Base-by-base conservation (phyloP, 345 rosid genomes). In the Salix dunnii region DNA sequence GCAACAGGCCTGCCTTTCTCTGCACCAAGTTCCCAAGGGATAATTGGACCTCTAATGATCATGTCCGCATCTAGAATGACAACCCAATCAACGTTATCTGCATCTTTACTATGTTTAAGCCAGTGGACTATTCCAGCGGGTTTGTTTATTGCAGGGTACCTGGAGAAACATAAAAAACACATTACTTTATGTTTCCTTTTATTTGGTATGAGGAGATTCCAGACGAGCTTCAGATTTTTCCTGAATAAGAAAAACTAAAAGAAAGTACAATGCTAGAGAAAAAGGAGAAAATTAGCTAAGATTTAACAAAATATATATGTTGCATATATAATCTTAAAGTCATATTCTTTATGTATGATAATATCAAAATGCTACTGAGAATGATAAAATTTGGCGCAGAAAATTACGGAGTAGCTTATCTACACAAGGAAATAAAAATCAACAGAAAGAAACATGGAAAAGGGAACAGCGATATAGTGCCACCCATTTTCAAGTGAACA, bases 131-230 rank as follows among this genome's bases (percentile, higher is more conserved):
- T 82, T 82, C 97, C 99, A 36, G 95, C 98, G 25, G 99, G 99
- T 84, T 96, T 93, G 83, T 94, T 96, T 76, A 96, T 93, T 38
- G 98, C 98, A 58, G 99, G 98, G 81, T 96, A 94, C 99, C 99
- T 92, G 76, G 81, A 76, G 61, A 74, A 62, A 23, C 67, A 38
- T 8, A 35, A 27, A 58, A 48, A 68, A 62, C 25, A 23, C n/a
- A 6, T 71, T 55, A 46, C 58, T 51, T 62, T 23, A 20, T 25
- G 55, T 43, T 62, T 74, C 60, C 30, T 42, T 55, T 51, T 43
- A 33, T 58, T 23, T 53, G 33, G 67, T 46, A 6, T 40, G 43
- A 18, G 43, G 30, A 78, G 68, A 73, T 68, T 48, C 53, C 74
- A 61, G 0, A 20, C 18, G 17, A 28, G 27, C 14, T 40, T 48